These are phyloP conservation scores for Penicillium psychrosexuale DNA, from an alignment of 2,329 filamentous ascomycete genomes.

Conservation along the genomic window DNA sequence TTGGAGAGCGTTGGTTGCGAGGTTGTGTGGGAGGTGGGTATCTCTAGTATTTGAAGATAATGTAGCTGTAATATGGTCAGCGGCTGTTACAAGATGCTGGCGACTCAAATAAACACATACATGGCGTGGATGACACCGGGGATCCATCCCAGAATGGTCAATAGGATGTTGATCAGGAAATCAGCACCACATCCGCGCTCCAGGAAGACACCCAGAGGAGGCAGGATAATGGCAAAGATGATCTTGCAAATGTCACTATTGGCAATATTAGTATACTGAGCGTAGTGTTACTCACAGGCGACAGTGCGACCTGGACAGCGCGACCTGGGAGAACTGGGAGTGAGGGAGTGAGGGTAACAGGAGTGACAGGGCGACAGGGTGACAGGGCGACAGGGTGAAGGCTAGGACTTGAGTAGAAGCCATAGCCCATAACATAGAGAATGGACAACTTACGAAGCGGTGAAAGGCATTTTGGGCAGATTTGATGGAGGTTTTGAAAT, in stretches of 20 bases:
- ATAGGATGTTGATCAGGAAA: constrained; percentile 86
- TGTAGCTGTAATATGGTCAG: constrained; percentile 56
- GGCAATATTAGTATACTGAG: constrained; percentile 1
- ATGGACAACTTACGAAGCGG: constrained; percentile 45
- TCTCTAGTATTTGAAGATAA: constrained; percentile 81
- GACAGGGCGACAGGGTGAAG: not conserved
- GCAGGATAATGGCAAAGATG: constrained; percentile 84
- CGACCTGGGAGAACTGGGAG: not conserved
- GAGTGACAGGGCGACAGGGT: not conserved
- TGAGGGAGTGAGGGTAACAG: no score
- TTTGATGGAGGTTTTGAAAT: constrained; percentile 1
- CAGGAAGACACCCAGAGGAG: constrained; percentile 88
- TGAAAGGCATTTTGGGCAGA: constrained; percentile 49
- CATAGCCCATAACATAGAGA: not conserved
- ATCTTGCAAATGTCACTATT: constrained; percentile 73
- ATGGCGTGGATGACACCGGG: constrained; percentile 89
- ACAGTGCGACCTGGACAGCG: not conserved
- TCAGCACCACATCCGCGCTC: constrained; percentile 86
- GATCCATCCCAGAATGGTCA: constrained; percentile 74
- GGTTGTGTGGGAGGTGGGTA: constrained; percentile 1
- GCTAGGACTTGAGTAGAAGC: not conserved
- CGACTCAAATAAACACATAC: constrained; percentile 50
- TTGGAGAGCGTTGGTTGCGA: not conserved
- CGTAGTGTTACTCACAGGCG: not conserved
- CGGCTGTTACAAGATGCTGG: not conserved